Evolutionary conservation across 345 rosid genomes (phyloP), one percentile per base, ranked within the genome.

Genomic region (Carallia brachiata): DNA sequence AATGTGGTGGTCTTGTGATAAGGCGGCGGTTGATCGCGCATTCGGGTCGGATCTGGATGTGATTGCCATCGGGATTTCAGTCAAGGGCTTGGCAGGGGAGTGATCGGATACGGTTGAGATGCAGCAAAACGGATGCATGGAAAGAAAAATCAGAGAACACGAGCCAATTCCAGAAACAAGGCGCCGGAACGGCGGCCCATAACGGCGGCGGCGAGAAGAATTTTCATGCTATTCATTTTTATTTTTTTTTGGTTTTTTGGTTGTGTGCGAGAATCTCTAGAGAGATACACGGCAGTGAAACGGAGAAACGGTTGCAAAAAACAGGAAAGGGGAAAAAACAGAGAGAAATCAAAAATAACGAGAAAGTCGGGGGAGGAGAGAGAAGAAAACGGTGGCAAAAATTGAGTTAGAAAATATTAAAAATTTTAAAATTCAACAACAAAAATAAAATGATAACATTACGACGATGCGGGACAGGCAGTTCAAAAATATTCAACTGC

Each of bases 81-180:
- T 72, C 4, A 82, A 71, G 52, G 81, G 65, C 23, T 73, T 80
- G 69, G 87, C 65, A 44, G 84, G 55, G 58, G 83, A 61, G 53
- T 72, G 65, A 60, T 77, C 63, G 48, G 80, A 72, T 17, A 77
- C 73, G n/a, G 76, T 68, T 47, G 77, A 77, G 60, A 86, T 80
- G 75, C 91, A 86, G 69, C 92, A 87, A 75, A 89, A 83, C 6
- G 89, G 83, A 80, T n/a, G n/a, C 92, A 86, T 89, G 77, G 36
- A 12, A n/a, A 12, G 4, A 4, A 7, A 44, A 44, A 44, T 44
- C 16, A 44, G 3, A 44, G 16, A 12, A 44, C 16, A 12, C 50
- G 0, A 13, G 50, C 16, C 10, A 3, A 44, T 15, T 13, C 15
- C 15, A 27, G 31, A 30, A 15, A 27, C 15, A 27, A 10, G 32